These are phyloP conservation scores for Spathaspora girioi DNA, from an alignment of 805 yeast species.

Conservation along the genomic window DNA sequence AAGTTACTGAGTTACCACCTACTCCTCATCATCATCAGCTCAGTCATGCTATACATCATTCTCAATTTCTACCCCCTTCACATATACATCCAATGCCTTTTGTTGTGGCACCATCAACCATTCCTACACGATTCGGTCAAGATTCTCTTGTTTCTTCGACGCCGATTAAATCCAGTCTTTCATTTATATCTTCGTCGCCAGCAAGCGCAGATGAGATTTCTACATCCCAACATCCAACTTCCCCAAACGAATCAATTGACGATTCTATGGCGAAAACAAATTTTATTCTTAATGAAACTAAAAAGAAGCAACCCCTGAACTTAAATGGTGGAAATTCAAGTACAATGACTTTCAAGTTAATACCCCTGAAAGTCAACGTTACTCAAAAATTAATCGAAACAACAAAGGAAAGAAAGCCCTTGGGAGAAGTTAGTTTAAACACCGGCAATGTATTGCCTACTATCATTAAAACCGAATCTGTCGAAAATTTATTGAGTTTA, in stretches of 20 bases:
- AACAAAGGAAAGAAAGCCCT: constrained; percentile 19
- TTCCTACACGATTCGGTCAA: background rate
- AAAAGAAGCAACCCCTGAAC: constrained; percentile 30
- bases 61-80: background rate
- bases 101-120: constrained; percentile 7
- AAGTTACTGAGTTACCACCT: constrained; percentile 43
- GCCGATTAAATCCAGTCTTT: constrained; percentile 18
- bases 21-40: constrained; percentile 19
- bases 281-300: constrained; percentile 23
- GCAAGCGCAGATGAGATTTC: background rate
- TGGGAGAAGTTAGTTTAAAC: constrained; percentile 16
- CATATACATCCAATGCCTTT: constrained; percentile 6
- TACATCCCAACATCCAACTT: background rate
- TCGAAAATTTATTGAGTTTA: constrained; percentile 30
- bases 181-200: constrained; percentile 8
- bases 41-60: constrained; percentile 2
- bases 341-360: constrained; percentile 35
- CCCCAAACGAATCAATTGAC: constrained; percentile 12
- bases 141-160: constrained; percentile 7
- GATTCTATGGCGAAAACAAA: constrained; percentile 8
- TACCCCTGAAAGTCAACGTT: constrained; percentile 21
- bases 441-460: constrained; percentile 4
- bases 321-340: constrained; percentile 25
- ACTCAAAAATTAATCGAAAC: constrained; percentile 14
- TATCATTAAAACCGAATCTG: constrained; percentile 23